phyloP scores from a whole-genome alignment of 495 filamentous ascomycete species.

The Lasiosphaeria hispida region DNA sequence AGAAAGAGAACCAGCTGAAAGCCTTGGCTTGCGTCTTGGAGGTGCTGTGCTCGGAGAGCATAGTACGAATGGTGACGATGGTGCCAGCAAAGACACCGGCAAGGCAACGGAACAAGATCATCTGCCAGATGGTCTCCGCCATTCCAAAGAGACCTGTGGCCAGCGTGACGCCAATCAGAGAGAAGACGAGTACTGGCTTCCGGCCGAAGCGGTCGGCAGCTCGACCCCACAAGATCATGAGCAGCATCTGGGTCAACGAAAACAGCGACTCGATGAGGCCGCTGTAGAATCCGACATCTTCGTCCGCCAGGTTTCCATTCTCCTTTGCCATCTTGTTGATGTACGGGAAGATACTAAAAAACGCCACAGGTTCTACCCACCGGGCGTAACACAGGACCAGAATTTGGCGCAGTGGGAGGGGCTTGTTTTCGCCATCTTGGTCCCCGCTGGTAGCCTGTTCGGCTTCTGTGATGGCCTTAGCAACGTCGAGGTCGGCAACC shows the following conservation, averaged over 20 bases:
- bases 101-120: conserved; percentile 63
- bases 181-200: conserved; percentile 64
- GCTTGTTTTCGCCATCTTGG: conserved; percentile 31
- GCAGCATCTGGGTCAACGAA: conserved; percentile 61
- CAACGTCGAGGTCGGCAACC: conserved; percentile 15
- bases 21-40: conserved; percentile 62
- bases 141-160: conserved; percentile 61
- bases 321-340: conserved; percentile 67
- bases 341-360: conserved; percentile 74
- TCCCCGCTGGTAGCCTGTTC: conserved; percentile 16
- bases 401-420: conserved; percentile 59
- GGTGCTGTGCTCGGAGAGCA: conserved; percentile 69
- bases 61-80: conserved; percentile 66
- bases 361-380: conserved; percentile 69
- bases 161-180: conserved; percentile 56
- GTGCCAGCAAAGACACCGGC: conserved; percentile 69
- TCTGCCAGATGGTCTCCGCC: conserved; percentile 58
- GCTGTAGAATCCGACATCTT: conserved; percentile 68
- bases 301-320: conserved; percentile 52
- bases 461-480: conserved; percentile 15
- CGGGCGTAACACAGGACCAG: conserved; percentile 64
- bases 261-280: conserved; percentile 73
- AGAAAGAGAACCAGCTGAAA: conserved; percentile 71
- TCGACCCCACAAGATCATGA: conserved; percentile 58
- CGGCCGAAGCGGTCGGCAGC: conserved; percentile 64